Evolutionary conservation across 495 filamentous ascomycete genomes (phyloP), one percentile per base, ranked within the genome.

Genomic region (Neurospora africana): DNA sequence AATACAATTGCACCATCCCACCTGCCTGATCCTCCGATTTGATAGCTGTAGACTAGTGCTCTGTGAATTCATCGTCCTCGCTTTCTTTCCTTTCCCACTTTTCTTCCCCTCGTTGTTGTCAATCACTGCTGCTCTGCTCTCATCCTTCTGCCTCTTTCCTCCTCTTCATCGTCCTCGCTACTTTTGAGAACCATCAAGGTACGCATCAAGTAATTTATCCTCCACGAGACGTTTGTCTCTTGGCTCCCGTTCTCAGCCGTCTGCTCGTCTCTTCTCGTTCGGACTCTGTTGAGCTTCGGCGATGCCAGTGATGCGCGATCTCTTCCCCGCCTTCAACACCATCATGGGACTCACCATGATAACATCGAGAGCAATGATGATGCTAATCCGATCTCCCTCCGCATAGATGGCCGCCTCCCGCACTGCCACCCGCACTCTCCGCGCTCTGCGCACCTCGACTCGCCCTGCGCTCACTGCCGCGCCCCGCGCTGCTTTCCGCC

Each of bases 401-500:
- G 37, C 61, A 68, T 73, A 86, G 83, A 86, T 86, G 84, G 82
- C 83, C 68, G 53, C 53, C 53, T 65, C 53, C 15, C 53, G 53
- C 27, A 79, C 82, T 71, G 76, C 84, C 41, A 81, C 81, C 72
- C 84, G 84, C 73, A 83, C 84, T 72, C 79, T 87, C 79, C 89
- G 89, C 74, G 86, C 88, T 75, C 80, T 89, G 75, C 88, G 87
- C 77, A 83, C 86, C 70, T 82, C 86, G 37, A 78, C 84, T 71
- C 85, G 84, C 67, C 83, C 81, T 70, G 81, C 83, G 30, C 78
- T 86, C 72, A 79, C 83, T 43, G 82, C 81, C 38, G 81, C 85
- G 40, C 83, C 87, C 43, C 85, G 86, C 65, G 86, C 89, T 75
- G 84, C 85, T 72, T 87, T 91, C 83, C 91, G 89, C 78, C 85